A percentile compares a stretch with the other conserved stretches of the same genome.
phyloP scores from a whole-genome alignment of 345 rosid species.

The Euphorbia peplus region DNA sequence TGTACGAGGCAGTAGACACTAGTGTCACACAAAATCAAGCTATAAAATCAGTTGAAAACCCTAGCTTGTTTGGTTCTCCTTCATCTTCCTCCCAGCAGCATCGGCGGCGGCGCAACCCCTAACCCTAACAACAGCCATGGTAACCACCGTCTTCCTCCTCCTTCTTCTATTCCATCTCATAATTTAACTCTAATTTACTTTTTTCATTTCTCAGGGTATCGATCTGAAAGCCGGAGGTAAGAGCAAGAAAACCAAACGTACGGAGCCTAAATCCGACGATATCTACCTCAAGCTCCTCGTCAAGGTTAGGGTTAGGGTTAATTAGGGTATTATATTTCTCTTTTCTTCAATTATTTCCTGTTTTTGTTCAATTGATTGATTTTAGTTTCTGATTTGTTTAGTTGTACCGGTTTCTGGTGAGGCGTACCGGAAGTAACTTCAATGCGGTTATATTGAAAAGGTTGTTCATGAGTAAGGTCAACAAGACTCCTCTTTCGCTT shows the following conservation, averaged over 20 bases:
- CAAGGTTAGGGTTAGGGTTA: too few species aligned
- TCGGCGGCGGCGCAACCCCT: slow-evolving; percentile 12
- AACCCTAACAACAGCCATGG: slow-evolving; percentile 32
- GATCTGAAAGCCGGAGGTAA: slow-evolving; percentile 95
- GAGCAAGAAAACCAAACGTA: slow-evolving; percentile 86
- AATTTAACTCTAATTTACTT: background rate
- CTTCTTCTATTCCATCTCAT: background rate
- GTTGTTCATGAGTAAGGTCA: slow-evolving; percentile 89
- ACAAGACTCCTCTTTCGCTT: slow-evolving; percentile 86
- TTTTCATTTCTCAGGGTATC: slow-evolving; percentile 58
- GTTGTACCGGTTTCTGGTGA: slow-evolving; percentile 81
- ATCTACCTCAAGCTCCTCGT: slow-evolving; percentile 92
- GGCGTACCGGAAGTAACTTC: slow-evolving; percentile 91
- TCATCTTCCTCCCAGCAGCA: background rate
- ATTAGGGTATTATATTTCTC: background rate
- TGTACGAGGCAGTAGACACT: background rate
- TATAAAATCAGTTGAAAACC: slow-evolving; percentile 39
- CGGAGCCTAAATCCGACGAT: slow-evolving; percentile 87
- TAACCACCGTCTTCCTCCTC: slow-evolving; percentile 20
- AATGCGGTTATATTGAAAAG: slow-evolving; percentile 90
- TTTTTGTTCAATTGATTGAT: background rate
- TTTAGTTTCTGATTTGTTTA: slow-evolving; percentile 8
- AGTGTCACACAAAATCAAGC: background rate
- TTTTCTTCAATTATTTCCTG: background rate
- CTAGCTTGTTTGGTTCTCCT: slow-evolving; percentile 25